phyloP scores from a whole-genome alignment of 1,284 basidiomycete species.

The Tylopilus sp. region DNA sequence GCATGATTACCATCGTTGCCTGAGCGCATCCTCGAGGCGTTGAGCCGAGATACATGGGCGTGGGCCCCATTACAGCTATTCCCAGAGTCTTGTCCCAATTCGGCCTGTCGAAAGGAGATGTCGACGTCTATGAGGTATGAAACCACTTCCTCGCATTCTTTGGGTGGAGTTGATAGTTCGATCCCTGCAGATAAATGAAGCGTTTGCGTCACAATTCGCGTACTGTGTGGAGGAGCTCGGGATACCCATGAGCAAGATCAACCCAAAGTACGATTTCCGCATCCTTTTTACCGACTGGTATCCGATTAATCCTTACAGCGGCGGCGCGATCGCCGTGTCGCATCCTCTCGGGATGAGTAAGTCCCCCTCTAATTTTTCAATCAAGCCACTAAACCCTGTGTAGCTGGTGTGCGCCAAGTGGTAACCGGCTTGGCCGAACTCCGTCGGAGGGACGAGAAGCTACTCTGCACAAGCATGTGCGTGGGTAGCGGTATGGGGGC shows the following conservation, averaged over 20 bases:
- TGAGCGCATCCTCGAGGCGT: constrained; percentile 50
- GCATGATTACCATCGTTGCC: not conserved
- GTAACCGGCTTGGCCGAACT: constrained; percentile 82
- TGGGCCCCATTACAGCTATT: constrained; percentile 82
- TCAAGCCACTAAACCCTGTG: constrained; percentile 1
- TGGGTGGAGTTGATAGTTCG: not conserved
- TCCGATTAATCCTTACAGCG: constrained; percentile 41
- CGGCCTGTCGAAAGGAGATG: constrained; percentile 77
- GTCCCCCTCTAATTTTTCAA: constrained; percentile 24
- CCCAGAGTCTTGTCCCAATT: constrained; percentile 72
- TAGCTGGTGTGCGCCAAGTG: constrained; percentile 80
- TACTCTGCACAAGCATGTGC: constrained; percentile 86
- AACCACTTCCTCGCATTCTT: constrained; percentile 31
- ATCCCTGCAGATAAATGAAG: constrained; percentile 69
- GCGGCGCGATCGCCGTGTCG: constrained; percentile 83
- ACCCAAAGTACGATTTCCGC: constrained; percentile 65
- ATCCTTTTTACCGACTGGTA: not conserved
- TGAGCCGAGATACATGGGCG: constrained; percentile 83
- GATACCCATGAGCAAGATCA: constrained; percentile 81
- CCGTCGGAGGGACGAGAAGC: constrained; percentile 57
- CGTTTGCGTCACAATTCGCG: constrained; percentile 77
- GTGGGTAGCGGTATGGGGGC: constrained; percentile 88
- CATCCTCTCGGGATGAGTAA: constrained; percentile 81
- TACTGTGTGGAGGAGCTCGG: constrained; percentile 77
- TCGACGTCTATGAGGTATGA: constrained; percentile 83